These are phyloP conservation scores for Leccinum ochraceum DNA, from an alignment of 768 basidiomycete genomes.

Conservation along the genomic window DNA sequence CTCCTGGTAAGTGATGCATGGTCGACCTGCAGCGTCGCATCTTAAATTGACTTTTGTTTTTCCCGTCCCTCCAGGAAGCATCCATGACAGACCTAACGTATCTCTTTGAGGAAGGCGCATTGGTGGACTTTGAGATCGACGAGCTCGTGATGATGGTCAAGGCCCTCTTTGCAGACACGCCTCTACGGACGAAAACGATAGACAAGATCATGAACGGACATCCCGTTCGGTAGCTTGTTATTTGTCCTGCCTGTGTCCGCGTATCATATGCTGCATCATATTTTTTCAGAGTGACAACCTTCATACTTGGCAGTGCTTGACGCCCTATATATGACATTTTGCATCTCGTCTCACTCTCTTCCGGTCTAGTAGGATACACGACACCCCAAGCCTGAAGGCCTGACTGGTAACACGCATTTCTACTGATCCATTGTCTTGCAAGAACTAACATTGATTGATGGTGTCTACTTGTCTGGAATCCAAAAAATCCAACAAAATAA, in stretches of 20 bases:
- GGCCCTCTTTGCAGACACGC: constrained; percentile 88
- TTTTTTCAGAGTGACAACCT: neutral
- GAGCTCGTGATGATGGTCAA: constrained; percentile 81
- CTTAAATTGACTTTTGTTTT: constrained; percentile 4
- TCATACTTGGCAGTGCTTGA: neutral
- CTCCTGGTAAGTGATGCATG: constrained; percentile 62
- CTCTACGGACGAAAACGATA: constrained; percentile 77
- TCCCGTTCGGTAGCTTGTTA: constrained; percentile 34
- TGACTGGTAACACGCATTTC: neutral
- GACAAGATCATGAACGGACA: constrained; percentile 69
- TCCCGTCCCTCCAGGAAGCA: constrained; percentile 63
- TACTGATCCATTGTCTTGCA: neutral
- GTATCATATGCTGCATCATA: constrained; percentile 6
- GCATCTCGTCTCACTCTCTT: neutral
- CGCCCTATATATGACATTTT: constrained; percentile 15
- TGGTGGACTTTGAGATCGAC: constrained; percentile 86
- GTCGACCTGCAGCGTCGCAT: neutral
- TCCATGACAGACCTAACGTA: constrained; percentile 91
- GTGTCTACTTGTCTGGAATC: too few relatives aligned
- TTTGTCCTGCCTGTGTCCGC: neutral
- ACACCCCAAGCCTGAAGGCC: neutral
- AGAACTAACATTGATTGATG: constrained; percentile 38
- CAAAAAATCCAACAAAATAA: too few relatives aligned
- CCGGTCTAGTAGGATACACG: neutral
- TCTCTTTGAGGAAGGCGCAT: constrained; percentile 85